Percentiles rank a stretch among this genome's conserved stretches.
These are phyloP conservation scores for Giardia duodenalis DNA, from an alignment of 208 protist species.

Conservation along the genomic window DNA sequence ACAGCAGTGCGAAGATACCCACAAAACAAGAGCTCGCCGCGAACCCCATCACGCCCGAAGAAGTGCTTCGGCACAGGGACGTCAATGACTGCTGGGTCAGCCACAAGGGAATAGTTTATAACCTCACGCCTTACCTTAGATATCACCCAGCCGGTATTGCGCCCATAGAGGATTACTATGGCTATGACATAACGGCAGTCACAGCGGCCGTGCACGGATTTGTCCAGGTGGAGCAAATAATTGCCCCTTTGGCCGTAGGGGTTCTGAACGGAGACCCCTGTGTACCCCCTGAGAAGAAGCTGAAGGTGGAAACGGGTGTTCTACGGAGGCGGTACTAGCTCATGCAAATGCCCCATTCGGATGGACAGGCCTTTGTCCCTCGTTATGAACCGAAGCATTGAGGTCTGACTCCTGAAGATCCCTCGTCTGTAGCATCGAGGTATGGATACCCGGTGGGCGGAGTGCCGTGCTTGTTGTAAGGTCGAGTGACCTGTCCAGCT, in stretches of 20 bases:
- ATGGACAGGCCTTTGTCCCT: too few species aligned
- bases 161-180: background rate
- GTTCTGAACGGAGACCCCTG: background rate
- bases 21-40: background rate
- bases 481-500: background rate
- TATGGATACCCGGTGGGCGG: too few species aligned
- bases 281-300: background rate
- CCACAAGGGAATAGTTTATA: background rate
- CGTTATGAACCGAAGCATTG: too few species aligned
- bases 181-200: conserved; percentile 9
- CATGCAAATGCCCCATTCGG: too few species aligned
- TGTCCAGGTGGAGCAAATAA: background rate
- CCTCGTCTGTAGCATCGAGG: too few species aligned
- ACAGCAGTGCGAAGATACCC: background rate
- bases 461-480: too few species aligned
- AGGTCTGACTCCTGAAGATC: too few species aligned
- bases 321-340: background rate
- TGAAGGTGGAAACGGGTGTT: background rate
- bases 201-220: background rate
- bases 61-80: background rate
- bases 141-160: background rate
- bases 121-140: background rate
- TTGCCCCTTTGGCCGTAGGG: background rate
- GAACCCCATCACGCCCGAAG: background rate
- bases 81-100: conserved; percentile 1